phyloP scores from a whole-genome alignment of 1,284 basidiomycete genomes.

The Pascua sp. region DNA sequence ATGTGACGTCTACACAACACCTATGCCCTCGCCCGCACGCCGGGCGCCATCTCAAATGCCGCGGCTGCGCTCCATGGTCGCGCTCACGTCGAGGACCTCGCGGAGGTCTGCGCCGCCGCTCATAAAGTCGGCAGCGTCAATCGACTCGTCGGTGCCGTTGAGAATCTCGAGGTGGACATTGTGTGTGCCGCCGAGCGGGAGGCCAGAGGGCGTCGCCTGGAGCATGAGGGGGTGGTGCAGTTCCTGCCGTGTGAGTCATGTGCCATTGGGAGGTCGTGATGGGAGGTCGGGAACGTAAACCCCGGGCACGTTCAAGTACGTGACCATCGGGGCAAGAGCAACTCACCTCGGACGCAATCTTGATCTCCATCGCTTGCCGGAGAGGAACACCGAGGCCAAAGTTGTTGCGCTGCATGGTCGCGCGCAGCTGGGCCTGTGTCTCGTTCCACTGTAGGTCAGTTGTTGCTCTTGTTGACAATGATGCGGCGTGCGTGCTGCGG shows the following conservation, averaged over 20 bases:
- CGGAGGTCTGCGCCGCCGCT: constrained; percentile 24
- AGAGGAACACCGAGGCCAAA: constrained; percentile 86
- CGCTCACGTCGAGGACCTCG: constrained; percentile 41
- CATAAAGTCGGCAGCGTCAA: constrained; percentile 73
- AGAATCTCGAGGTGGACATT: constrained; percentile 87
- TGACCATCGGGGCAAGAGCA: no score
- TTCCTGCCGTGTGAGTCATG: constrained; percentile 18
- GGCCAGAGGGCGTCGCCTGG: constrained; percentile 31
- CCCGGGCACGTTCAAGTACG: no score
- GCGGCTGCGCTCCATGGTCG: constrained; percentile 43
- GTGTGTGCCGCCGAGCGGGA: constrained; percentile 49
- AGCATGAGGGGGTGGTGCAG: constrained; percentile 41
- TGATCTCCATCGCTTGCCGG: constrained; percentile 88
- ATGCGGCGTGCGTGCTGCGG: no score
- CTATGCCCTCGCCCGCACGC: background rate
- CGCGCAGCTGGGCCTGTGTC: constrained; percentile 81
- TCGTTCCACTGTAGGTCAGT: constrained; percentile 71
- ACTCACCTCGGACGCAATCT: constrained; percentile 72
- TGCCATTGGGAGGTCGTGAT: background rate
- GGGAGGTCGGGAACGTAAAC: background rate
- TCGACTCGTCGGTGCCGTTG: constrained; percentile 78
- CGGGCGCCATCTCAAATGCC: constrained; percentile 28
- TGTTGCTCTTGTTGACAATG: background rate
- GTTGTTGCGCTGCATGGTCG: constrained; percentile 78
- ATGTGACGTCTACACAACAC: constrained; percentile 14